phyloP scores from a whole-genome alignment of 495 filamentous ascomycete genomes.

The Aspergillus conjunctus region DNA sequence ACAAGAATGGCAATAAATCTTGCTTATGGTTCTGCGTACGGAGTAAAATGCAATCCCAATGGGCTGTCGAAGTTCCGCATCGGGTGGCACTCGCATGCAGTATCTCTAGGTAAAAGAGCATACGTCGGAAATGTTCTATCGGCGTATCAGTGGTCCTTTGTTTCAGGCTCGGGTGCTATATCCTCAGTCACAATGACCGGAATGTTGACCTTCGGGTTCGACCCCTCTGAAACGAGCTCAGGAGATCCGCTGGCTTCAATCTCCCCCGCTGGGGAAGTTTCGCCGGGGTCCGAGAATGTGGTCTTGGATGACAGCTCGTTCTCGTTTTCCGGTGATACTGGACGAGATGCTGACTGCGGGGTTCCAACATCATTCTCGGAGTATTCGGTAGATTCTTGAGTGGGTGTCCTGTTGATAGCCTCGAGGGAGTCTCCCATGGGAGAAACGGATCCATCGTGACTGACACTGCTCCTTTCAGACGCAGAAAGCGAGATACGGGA shows the following conservation, averaged over 20 bases:
- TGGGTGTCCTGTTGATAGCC: slow-evolving; percentile 33
- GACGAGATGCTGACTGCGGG: slow-evolving; percentile 26
- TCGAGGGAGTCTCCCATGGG: slow-evolving; percentile 34
- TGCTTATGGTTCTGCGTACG: not conserved
- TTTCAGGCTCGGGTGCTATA: slow-evolving; percentile 9
- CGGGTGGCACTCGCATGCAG: not conserved
- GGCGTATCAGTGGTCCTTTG: slow-evolving; percentile 2
- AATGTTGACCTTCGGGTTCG: slow-evolving; percentile 19
- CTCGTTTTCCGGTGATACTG: slow-evolving; percentile 17
- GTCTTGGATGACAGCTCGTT: not conserved
- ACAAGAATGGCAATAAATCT: not conserved
- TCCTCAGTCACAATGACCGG: slow-evolving; percentile 30
- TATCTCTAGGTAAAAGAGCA: not conserved
- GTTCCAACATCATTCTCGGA: slow-evolving; percentile 50
- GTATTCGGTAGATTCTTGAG: slow-evolving; percentile 36
- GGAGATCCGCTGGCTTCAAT: not conserved
- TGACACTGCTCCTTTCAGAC: slow-evolving; percentile 46
- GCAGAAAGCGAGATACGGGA: slow-evolving; percentile 54
- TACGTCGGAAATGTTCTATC: not conserved
- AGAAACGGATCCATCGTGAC: slow-evolving; percentile 35
- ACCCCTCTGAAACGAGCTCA: slow-evolving; percentile 3
- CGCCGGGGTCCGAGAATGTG: not conserved
- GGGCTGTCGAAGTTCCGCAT: too few relatives aligned
- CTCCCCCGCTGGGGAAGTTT: not conserved
- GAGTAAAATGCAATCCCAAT: too few relatives aligned